Conservation (phyloP, 345 rosid species). For the Clausena lansium region DNA sequence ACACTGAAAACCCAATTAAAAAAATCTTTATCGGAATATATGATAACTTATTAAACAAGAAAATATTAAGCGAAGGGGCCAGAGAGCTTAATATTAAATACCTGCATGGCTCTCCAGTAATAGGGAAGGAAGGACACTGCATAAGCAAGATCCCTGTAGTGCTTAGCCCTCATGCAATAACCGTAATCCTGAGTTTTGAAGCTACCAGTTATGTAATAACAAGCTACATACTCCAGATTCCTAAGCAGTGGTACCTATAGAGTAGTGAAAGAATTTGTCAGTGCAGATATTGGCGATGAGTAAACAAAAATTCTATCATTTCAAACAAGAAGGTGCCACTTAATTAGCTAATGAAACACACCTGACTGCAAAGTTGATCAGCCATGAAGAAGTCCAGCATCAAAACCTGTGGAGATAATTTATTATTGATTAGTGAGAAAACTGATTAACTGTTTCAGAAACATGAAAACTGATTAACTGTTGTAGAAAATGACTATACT, state of each 20-base stretch:
- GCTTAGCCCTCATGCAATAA: conserved; percentile 72
- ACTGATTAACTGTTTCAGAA: background rate
- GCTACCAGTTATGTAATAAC: conserved; percentile 95
- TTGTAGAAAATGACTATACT: background rate
- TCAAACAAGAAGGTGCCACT: background rate
- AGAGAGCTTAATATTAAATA: conserved; percentile 15
- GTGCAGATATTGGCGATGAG: background rate
- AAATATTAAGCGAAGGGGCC: background rate
- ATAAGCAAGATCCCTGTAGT: conserved; percentile 84
- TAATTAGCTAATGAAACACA: conserved; percentile 19
- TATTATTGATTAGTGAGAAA: conserved; percentile 5
- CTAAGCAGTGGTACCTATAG: conserved; percentile 76
- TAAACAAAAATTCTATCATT: background rate
- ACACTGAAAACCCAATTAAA: conserved; percentile 49
- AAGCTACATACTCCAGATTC: conserved; percentile 80
- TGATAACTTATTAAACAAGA: background rate
- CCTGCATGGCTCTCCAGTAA: conserved; percentile 99
- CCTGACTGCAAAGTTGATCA: conserved; percentile 98
- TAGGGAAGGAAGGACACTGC: conserved; percentile 97
- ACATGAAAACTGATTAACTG: background rate
- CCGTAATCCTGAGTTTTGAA: conserved; percentile 83
- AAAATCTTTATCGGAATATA: conserved; percentile 5
- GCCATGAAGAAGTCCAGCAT: conserved; percentile 99
- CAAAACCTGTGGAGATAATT: conserved; percentile 50
- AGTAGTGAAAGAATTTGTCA: conserved; percentile 5